Evolutionary conservation across 2,329 filamentous ascomycete genomes (phyloP).

Genomic region (Aureobasidium subglaciale): DNA sequence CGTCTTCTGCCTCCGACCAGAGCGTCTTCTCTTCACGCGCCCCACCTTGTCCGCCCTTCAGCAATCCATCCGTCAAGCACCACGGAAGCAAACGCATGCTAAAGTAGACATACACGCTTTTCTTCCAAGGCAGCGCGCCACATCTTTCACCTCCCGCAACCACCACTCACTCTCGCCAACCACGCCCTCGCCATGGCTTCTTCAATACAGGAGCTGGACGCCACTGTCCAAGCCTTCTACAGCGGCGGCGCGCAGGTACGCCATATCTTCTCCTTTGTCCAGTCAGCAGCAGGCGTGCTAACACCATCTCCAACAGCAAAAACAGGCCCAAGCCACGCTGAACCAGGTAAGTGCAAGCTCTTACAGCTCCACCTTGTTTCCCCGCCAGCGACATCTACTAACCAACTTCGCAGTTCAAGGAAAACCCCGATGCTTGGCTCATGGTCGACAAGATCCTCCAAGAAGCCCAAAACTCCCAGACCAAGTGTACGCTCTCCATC

Average conservation of each 20-base stretch:
- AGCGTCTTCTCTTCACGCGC: constrained; percentile 9
- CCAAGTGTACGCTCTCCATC: constrained; percentile 75
- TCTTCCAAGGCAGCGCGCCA: not conserved
- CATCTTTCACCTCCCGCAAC: not conserved
- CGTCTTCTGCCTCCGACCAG: constrained; percentile 2
- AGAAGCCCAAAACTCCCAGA: constrained; percentile 87
- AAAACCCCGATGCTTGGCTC: constrained; percentile 96
- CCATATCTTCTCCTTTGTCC: constrained; percentile 7
- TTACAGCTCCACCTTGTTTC: not conserved
- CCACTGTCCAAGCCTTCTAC: constrained; percentile 92
- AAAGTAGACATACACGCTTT: not conserved
- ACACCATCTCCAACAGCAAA: constrained; percentile 61
- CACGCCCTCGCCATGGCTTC: constrained; percentile 47
- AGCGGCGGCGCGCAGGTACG: constrained; percentile 87
- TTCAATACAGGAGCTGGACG: constrained; percentile 91
- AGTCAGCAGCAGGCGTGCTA: not conserved
- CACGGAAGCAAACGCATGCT: constrained; percentile 10
- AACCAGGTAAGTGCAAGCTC: constrained; percentile 64
- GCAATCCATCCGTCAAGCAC: not conserved
- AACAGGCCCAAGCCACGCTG: constrained; percentile 83
- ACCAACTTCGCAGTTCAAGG: constrained; percentile 69
- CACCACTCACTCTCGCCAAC: not conserved
- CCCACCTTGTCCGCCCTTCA: constrained; percentile 6
- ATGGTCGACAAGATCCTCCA: constrained; percentile 95
- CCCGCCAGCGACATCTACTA: constrained; percentile 18